Evolutionary conservation across 2,329 filamentous ascomycete genomes (phyloP).

Genomic region (Cyphellophora europaea): DNA sequence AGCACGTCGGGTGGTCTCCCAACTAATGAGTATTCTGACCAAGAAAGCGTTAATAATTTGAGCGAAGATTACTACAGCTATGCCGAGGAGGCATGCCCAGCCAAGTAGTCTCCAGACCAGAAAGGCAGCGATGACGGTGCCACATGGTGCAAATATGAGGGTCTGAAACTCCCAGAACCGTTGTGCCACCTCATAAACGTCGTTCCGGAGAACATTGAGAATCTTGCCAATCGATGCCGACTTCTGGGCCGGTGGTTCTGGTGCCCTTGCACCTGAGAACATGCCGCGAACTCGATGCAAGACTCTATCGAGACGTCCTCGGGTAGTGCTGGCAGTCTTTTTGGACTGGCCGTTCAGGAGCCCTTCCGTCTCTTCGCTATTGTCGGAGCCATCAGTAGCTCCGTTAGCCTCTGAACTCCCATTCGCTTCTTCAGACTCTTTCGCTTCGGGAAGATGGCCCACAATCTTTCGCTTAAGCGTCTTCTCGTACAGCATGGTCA

Average conservation of each 20-base stretch:
- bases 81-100: slow-evolving; percentile 65
- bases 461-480: slow-evolving; percentile 57
- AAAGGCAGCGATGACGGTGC: slow-evolving; percentile 62
- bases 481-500: slow-evolving; percentile 77
- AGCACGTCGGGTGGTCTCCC: slow-evolving; percentile 60
- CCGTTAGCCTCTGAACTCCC: slow-evolving; percentile 8
- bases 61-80: slow-evolving; percentile 58
- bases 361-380: not conserved
- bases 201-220: slow-evolving; percentile 71
- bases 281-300: slow-evolving; percentile 10
- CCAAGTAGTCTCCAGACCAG: slow-evolving; percentile 73
- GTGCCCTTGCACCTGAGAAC: slow-evolving; percentile 18
- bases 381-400: not conserved
- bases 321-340: slow-evolving; percentile 2
- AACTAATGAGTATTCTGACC: slow-evolving; percentile 55
- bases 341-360: slow-evolving; percentile 2
- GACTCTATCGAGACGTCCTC: slow-evolving; percentile 19
- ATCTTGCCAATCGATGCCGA: slow-evolving; percentile 84
- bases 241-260: slow-evolving; percentile 29
- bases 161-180: slow-evolving; percentile 75
- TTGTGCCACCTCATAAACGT: slow-evolving; percentile 74
- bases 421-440: slow-evolving; percentile 23
- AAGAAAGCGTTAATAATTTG: slow-evolving; percentile 62
- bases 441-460: slow-evolving; percentile 19
- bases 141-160: slow-evolving; percentile 67